Conservation (phyloP, 306 rosid species). For the Leucaena leucocephala region DNA sequence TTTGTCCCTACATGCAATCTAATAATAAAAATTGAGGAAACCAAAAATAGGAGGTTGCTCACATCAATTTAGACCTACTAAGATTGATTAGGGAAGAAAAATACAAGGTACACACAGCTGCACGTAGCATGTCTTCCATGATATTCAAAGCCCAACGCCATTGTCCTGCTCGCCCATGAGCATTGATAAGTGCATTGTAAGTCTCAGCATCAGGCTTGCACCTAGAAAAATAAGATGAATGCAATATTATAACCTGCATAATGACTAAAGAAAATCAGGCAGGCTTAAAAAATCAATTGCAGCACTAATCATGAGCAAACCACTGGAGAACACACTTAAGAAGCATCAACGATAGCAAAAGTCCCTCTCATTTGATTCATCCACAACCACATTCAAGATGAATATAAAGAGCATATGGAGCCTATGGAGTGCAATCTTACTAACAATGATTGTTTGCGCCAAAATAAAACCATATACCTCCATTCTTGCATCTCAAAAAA, state of each 20-base stretch:
- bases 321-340: neutral
- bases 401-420: neutral
- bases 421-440: neutral
- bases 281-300: slow-evolving; percentile 8
- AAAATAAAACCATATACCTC: slow-evolving; percentile 51
- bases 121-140: slow-evolving; percentile 96
- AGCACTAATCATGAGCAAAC: neutral
- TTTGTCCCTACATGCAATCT: slow-evolving; percentile 29
- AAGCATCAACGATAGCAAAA: neutral
- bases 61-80: slow-evolving; percentile 55
- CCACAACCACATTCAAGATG: neutral
- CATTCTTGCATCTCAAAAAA: slow-evolving; percentile 93
- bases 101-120: slow-evolving; percentile 93
- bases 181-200: slow-evolving; percentile 81
- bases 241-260: neutral
- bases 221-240: slow-evolving; percentile 46
- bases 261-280: slow-evolving; percentile 10
- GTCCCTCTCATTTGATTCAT: neutral
- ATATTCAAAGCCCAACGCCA: slow-evolving; percentile 98
- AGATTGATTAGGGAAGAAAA: slow-evolving; percentile 64
- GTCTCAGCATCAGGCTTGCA: slow-evolving; percentile 97
- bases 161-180: slow-evolving; percentile 92
- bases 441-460: neutral
- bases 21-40: slow-evolving; percentile 11
- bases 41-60: slow-evolving; percentile 44